Percentiles rank a stretch among this genome's conserved stretches.
Conservation (phyloP, 768 basidiomycete genomes). For the Tulasnella sp. region DNA sequence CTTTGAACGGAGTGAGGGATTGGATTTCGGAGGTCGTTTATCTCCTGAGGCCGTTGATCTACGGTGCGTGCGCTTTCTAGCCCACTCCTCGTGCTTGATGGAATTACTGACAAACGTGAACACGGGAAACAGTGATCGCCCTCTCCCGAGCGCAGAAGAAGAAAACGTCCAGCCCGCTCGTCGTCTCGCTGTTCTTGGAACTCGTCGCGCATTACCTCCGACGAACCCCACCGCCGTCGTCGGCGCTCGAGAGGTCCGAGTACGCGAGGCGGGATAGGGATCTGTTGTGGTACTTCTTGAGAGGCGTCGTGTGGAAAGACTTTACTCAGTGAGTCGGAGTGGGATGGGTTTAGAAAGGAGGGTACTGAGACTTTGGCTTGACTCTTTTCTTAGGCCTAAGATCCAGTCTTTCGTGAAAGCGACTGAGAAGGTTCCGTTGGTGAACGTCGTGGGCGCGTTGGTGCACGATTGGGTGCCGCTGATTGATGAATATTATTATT, state of each 20-base stretch:
- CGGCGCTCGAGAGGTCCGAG: slow-evolving; percentile 57
- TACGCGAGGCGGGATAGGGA: slow-evolving; percentile 75
- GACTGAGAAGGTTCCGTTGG: slow-evolving; percentile 44
- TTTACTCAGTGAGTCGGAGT: slow-evolving; percentile 49
- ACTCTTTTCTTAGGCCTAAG: slow-evolving; percentile 50
- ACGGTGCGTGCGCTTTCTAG: slow-evolving; percentile 39
- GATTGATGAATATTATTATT: slow-evolving; percentile 86
- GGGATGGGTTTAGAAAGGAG: neutral
- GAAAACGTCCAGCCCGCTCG: slow-evolving; percentile 45
- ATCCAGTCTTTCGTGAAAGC: slow-evolving; percentile 49
- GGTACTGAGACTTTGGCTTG: neutral
- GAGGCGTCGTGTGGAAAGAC: slow-evolving; percentile 74
- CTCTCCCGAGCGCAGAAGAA: slow-evolving; percentile 23
- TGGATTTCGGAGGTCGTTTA: slow-evolving; percentile 68
- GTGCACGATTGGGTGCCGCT: slow-evolving; percentile 79
- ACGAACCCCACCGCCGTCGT: slow-evolving; percentile 45
- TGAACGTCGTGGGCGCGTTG: slow-evolving; percentile 58
- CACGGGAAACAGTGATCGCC: slow-evolving; percentile 23
- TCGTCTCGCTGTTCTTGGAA: slow-evolving; percentile 55
- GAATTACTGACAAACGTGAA: slow-evolving; percentile 14
- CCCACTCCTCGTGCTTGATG: neutral
- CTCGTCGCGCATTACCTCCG: slow-evolving; percentile 66
- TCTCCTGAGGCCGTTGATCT: slow-evolving; percentile 60
- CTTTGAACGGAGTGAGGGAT: slow-evolving; percentile 51
- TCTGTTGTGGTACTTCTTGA: slow-evolving; percentile 72